Percentiles rank a stretch among this genome's conserved stretches.
phyloP scores from a whole-genome alignment of 2,329 filamentous ascomycete species.

The Aspergillus sergii region DNA sequence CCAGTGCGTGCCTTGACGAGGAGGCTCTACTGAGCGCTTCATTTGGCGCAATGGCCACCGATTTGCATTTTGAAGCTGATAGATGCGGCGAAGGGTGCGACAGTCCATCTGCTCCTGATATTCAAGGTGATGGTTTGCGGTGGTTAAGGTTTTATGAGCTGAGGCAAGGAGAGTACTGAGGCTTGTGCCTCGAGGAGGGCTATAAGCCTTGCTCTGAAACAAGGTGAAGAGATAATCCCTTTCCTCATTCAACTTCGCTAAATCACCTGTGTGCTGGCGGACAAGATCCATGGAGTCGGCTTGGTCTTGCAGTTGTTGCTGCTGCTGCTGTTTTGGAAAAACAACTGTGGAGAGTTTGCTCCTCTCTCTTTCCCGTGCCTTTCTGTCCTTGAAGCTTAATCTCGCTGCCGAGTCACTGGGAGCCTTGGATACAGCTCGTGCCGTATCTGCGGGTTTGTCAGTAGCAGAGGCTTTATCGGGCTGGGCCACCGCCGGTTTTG shows the following conservation, averaged over 20 bases:
- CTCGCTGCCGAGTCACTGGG: conserved; percentile 38
- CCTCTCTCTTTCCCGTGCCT: conserved; percentile 59
- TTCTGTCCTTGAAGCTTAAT: conserved; percentile 52
- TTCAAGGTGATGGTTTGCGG: conserved; percentile 78
- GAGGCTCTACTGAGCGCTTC: conserved; percentile 79
- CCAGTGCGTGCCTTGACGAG: conserved; percentile 75
- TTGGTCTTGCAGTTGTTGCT: conserved; percentile 54
- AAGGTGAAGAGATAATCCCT: conserved; percentile 66
- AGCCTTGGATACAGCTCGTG: conserved; percentile 16
- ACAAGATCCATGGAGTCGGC: conserved; percentile 40
- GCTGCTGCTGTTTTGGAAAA: conserved; percentile 69
- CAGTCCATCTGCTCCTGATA: conserved; percentile 86
- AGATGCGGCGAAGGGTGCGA: conserved; percentile 81
- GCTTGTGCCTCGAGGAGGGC: conserved; percentile 55
- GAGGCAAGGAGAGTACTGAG: conserved; percentile 75
- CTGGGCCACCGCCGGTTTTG: conserved; percentile 40
- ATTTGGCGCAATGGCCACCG: conserved; percentile 92
- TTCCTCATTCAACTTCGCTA: conserved; percentile 46
- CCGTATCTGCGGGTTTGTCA: conserved; percentile 32
- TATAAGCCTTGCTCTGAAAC: conserved; percentile 62
- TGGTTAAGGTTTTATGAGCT: conserved; percentile 87
- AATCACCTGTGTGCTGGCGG: conserved; percentile 51
- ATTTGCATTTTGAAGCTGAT: conserved; percentile 85
- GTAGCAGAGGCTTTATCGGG: conserved; percentile 41
- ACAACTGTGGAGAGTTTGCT: conserved; percentile 74